Evolutionary conservation across 2,329 filamentous ascomycete genomes (phyloP).

Genomic region (Aspergillus phoenicis): DNA sequence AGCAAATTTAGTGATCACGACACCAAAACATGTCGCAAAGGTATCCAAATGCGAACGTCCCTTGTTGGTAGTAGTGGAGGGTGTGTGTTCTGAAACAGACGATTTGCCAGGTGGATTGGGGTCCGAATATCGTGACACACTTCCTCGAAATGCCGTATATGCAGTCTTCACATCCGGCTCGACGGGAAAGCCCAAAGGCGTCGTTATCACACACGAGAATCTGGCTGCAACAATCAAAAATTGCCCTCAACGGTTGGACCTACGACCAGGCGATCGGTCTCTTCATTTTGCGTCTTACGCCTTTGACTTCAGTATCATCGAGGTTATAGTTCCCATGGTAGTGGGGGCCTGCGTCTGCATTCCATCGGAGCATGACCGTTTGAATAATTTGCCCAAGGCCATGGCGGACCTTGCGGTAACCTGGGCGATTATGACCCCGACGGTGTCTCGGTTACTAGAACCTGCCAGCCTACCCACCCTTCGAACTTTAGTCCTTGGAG

Average conservation of each 20-base stretch:
- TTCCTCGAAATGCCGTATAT: constrained; percentile 31
- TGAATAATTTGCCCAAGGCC: constrained; percentile 48
- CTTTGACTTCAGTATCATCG: constrained; percentile 51
- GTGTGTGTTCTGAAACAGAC: not conserved
- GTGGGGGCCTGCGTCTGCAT: constrained; percentile 58
- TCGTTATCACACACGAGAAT: not conserved
- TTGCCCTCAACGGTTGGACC: not conserved
- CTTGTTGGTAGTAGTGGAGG: not conserved
- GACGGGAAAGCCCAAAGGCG: constrained; percentile 1
- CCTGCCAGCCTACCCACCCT: not conserved
- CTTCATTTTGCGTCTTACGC: constrained; percentile 56
- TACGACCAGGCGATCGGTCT: constrained; percentile 49
- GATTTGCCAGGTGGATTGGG: constrained; percentile 5
- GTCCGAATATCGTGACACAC: too few relatives aligned
- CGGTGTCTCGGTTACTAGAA: not conserved
- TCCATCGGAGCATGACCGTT: constrained; percentile 47
- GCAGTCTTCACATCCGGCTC: not conserved
- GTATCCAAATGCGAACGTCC: not conserved
- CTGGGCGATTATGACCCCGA: not conserved
- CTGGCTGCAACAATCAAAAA: not conserved
- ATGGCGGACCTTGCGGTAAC: constrained; percentile 32
- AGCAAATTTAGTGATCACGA: constrained; percentile 10
- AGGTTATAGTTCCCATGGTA: constrained; percentile 53
- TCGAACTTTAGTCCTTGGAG: not conserved
- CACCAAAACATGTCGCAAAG: constrained; percentile 7